Base-by-base conservation (phyloP, 2,329 filamentous ascomycete species). In the Pestalotiopsis sp. region DNA sequence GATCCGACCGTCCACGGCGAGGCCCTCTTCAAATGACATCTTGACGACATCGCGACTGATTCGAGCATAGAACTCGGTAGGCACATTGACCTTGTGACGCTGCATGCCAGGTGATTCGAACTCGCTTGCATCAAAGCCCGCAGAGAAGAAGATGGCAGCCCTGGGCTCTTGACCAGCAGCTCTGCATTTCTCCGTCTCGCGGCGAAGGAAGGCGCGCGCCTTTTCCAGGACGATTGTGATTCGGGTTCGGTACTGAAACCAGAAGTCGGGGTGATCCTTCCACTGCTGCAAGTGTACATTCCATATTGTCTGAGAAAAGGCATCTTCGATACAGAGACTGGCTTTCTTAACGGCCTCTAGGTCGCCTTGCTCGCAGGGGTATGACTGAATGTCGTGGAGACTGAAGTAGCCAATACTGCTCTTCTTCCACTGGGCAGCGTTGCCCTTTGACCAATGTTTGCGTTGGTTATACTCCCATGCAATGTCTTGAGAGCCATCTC, bases 321-420 rank as follows among this genome's bases (percentile, higher is more conserved):
- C 94, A 75, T 95, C 95, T 70, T 98, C 95, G 71, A 99, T 91
- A 78, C 97, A 98, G 31, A 98, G 82, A 82, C 95, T 98, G 1
- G 97, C 96, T 74, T 95, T 97, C 77, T 92, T 93, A 65, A 98
- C 91, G 80, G 98, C 98, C 25, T 96, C 93, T 68, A 92, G 89
- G 70, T 98, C 95, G n/a, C 95, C 96, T 77, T 88, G 89, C 79
- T 99, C 96, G 78, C 96, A 99, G 0, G 97, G 96, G 76, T 97
- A 99, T 0, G 95, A 98, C 80, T 99, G 98, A 82, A 99, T 98
- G 77, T 99, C 96, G 79, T 99, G 96, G 58, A 99, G 80, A 78
- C 95, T 98, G 80, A 97, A 98, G 78, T 99, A 99, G 11, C 95
- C 96, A 74, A 98, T 96, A 0, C 92, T 91, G 0, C 92, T 91